A percentile compares a stretch with the other conserved stretches of the same genome.
These are phyloP conservation scores for Tricholoma saponaceum DNA, from an alignment of 768 basidiomycete genomes.

Conservation along the genomic window DNA sequence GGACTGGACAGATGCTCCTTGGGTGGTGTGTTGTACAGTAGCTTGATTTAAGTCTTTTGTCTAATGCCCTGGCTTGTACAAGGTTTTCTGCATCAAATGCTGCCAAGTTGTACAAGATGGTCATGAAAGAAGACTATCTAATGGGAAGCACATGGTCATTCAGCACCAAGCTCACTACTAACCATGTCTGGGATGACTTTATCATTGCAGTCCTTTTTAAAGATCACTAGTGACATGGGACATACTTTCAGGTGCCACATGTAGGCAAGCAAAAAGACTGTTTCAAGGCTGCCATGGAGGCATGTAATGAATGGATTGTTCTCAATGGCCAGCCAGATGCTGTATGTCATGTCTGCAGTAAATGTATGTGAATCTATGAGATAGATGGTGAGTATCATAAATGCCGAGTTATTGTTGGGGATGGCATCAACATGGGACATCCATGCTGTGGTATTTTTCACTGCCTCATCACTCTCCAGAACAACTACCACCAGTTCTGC, in stretches of 20 bases:
- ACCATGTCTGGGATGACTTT: constrained; percentile 29
- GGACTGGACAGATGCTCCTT: constrained; percentile 15
- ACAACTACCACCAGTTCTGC: constrained; percentile 8
- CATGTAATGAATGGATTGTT: constrained; percentile 18
- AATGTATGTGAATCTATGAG: constrained; percentile 15
- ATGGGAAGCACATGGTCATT: constrained; percentile 19
- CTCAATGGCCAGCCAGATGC: constrained; percentile 21
- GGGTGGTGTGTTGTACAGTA: constrained; percentile 11
- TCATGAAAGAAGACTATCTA: constrained; percentile 3
- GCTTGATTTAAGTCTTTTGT: not conserved
- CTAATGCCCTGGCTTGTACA: constrained; percentile 1
- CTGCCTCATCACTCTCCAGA: constrained; percentile 3
- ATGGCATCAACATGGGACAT: constrained; percentile 12
- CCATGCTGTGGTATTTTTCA: constrained; percentile 7
- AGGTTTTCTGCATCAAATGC: constrained; percentile 11
- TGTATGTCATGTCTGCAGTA: constrained; percentile 18
- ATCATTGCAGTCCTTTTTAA: constrained; percentile 22
- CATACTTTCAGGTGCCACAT: constrained; percentile 18
- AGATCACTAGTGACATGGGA: constrained; percentile 7
- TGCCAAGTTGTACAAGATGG: constrained; percentile 12
- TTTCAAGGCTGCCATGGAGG: constrained; percentile 21
- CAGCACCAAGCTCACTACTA: constrained; percentile 11
- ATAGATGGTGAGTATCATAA: constrained; percentile 4
- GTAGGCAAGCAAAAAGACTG: constrained; percentile 19
- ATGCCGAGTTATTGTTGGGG: constrained; percentile 7